Evolutionary conservation across 768 basidiomycete genomes (phyloP).

Genomic region (Pholiota molesta): DNA sequence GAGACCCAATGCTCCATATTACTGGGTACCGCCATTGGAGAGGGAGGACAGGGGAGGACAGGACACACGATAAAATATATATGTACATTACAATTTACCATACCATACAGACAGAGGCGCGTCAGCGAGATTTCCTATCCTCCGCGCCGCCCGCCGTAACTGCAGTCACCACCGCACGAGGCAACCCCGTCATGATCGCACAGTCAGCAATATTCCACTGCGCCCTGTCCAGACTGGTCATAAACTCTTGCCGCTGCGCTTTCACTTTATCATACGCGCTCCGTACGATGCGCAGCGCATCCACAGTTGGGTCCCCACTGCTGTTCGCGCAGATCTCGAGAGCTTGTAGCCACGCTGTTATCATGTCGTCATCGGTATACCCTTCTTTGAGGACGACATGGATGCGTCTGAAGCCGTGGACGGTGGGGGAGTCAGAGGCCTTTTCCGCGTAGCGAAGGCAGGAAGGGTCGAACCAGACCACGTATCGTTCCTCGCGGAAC

Average conservation of each 20-base stretch:
- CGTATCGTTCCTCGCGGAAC: slow-evolving; percentile 49
- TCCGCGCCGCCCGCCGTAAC: slow-evolving; percentile 9
- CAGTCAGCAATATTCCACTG: slow-evolving; percentile 26
- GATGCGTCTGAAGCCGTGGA: slow-evolving; percentile 30
- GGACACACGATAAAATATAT: too few relatives aligned
- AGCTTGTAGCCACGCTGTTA: slow-evolving; percentile 59
- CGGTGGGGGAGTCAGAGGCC: neutral
- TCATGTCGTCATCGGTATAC: slow-evolving; percentile 47
- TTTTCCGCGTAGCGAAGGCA: slow-evolving; percentile 19
- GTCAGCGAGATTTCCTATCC: slow-evolving; percentile 25
- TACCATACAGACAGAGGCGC: neutral
- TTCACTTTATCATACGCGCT: slow-evolving; percentile 6
- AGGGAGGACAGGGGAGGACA: too few relatives aligned
- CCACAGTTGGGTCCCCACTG: neutral
- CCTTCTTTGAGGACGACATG: slow-evolving; percentile 56
- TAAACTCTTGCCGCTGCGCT: neutral
- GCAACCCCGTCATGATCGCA: slow-evolving; percentile 33
- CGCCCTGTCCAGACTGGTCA: slow-evolving; percentile 3
- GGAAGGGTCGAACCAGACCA: slow-evolving; percentile 52
- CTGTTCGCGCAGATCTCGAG: slow-evolving; percentile 35
- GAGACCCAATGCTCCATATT: too few relatives aligned
- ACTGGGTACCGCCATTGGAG: too few relatives aligned
- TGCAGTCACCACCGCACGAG: slow-evolving; percentile 30
- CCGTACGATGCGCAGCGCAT: slow-evolving; percentile 2
- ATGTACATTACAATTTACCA: too few relatives aligned